Percentiles rank a stretch among this genome's conserved stretches.
phyloP scores from a whole-genome alignment of 2,329 filamentous ascomycete species.

The Onygenales sp. region DNA sequence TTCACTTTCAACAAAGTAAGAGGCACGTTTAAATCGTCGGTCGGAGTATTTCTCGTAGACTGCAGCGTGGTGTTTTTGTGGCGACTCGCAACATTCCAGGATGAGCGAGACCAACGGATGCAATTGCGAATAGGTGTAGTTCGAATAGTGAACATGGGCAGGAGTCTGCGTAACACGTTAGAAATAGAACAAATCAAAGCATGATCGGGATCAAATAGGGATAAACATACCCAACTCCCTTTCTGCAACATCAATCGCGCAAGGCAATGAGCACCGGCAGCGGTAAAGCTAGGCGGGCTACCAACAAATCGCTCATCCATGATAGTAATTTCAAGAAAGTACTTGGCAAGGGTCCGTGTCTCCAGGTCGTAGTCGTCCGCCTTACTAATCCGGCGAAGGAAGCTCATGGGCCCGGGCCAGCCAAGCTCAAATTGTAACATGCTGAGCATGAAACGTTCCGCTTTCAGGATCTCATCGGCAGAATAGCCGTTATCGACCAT shows the following conservation, averaged over 20 bases:
- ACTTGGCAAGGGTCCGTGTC: conserved; percentile 90
- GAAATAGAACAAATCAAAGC: not conserved
- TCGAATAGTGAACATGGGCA: conserved; percentile 83
- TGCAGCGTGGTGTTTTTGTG: conserved; percentile 70
- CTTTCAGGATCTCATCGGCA: conserved; percentile 87
- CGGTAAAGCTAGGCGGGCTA: conserved; percentile 78
- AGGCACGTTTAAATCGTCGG: conserved; percentile 76
- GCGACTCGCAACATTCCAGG: conserved; percentile 76
- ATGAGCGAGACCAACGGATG: conserved; percentile 68
- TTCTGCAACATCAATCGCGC: conserved; percentile 82
- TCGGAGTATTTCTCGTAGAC: conserved; percentile 90
- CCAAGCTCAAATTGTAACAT: conserved; percentile 94
- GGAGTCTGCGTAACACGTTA: conserved; percentile 48
- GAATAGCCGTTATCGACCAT: conserved; percentile 95
- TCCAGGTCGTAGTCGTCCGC: conserved; percentile 96
- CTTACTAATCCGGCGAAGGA: conserved; percentile 92
- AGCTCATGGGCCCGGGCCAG: conserved; percentile 99
- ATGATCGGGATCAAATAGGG: conserved; percentile 11
- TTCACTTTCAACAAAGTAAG: conserved; percentile 68
- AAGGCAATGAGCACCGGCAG: conserved; percentile 86
- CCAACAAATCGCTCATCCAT: conserved; percentile 98
- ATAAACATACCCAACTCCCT: conserved; percentile 74
- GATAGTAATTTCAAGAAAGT: conserved; percentile 91
- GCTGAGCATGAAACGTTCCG: conserved; percentile 94
- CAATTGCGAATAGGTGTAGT: conserved; percentile 81